These are phyloP conservation scores for Backusella tarrabulga DNA, from an alignment of 192 early-diverging fungal genomes.

Conservation along the genomic window DNA sequence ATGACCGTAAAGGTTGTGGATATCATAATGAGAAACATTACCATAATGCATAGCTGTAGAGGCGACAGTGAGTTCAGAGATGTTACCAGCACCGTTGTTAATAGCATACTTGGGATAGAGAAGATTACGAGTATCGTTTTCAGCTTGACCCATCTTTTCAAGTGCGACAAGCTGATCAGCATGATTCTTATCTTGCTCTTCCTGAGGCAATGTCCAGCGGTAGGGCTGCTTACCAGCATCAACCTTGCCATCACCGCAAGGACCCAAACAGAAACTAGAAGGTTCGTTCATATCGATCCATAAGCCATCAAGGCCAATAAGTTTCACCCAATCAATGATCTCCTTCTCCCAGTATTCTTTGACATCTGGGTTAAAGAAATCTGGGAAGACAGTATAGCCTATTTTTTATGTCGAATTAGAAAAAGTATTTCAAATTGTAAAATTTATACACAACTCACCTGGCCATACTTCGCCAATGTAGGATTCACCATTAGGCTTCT, in stretches of 20 bases:
- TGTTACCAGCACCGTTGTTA: conserved; percentile 44
- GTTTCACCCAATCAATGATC: conserved; percentile 30
- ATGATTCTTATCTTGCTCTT: conserved; percentile 35
- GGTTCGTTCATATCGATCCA: conserved; percentile 80
- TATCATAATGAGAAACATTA: conserved; percentile 27
- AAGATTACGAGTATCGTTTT: conserved; percentile 18
- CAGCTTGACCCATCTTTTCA: not conserved
- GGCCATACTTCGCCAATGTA: conserved; percentile 52
- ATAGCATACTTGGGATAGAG: conserved; percentile 52
- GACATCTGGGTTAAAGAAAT: conserved; percentile 57
- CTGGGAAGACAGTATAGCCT: conserved; percentile 65
- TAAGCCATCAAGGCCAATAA: conserved; percentile 31
- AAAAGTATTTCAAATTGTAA: not conserved
- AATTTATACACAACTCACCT: not conserved
- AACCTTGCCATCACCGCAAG: conserved; percentile 41
- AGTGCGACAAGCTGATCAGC: conserved; percentile 15
- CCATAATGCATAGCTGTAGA: conserved; percentile 39
- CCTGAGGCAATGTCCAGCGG: conserved; percentile 32
- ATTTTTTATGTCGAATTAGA: not conserved
- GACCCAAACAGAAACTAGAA: conserved; percentile 61
- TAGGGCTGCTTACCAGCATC: conserved; percentile 16
- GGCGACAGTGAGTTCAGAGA: conserved; percentile 47
- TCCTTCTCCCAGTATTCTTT: conserved; percentile 48
- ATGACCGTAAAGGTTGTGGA: conserved; percentile 36
- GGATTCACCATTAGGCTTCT: conserved; percentile 49